Evolutionary conservation across 1,284 basidiomycete species (phyloP), one percentile per base, ranked within the genome.

Genomic region (Malassezia psittaci): DNA sequence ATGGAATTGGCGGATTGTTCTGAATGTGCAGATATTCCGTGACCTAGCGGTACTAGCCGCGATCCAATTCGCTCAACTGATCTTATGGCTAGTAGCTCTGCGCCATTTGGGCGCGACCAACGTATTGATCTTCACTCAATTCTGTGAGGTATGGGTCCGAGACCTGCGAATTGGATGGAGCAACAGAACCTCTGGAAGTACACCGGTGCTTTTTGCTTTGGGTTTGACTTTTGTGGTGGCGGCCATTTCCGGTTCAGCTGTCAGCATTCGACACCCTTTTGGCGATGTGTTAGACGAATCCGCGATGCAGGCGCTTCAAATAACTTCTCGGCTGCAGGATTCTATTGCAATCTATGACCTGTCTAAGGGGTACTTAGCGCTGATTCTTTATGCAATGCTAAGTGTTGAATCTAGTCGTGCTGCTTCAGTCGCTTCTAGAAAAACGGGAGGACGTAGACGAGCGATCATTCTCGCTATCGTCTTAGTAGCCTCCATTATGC

Each of bases 91-190:
- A 37, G 62, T 66, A 48, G 64, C 69, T 11, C 51, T 72, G n/a
- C 55, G 57, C 39, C 62, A 66, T 32, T 62, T 74, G 11, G 62
- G 65, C 15, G 68, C 69, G 3, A 57, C 61, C 3, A 67, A 59
- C 34, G 68, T 71, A 39, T 52, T 74, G 49, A 63, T 72, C 33
- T 74, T 72, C 38, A 68, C 70, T 5, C 71, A 74, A 53, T 71
- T 65, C 57, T 71, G 70, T 52, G 69, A 74, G 45, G 60, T 74
- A 2, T 74, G 71, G 71, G 67, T 67, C 10, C 58, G 56, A 9
- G 71, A 74, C 47, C 42, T 74, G 16, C 61, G 59, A 15, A 63
- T 62, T 32, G 57, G 60, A 19, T 32, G 62, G 9, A 16, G 46
- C 4, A 59, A 57, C 21, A 54, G 54, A 38, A 64, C 58, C 39